phyloP scores from a whole-genome alignment of 495 filamentous ascomycete genomes.

The Daldinia decipiens region DNA sequence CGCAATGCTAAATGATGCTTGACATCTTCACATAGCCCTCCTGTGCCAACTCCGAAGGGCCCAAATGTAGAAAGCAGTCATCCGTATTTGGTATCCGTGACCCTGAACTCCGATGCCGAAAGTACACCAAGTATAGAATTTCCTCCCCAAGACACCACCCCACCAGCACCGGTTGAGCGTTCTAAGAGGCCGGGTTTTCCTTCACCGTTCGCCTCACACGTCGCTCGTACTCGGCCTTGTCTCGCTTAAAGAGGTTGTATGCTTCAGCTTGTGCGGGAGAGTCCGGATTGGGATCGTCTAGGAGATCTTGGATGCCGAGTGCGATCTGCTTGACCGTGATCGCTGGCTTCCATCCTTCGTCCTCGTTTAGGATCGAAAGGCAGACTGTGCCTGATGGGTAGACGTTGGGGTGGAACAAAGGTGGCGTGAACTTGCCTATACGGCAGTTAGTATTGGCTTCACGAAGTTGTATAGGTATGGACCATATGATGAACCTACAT shows the following conservation, averaged over 20 bases:
- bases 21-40: constrained; percentile 29
- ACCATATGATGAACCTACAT: constrained; percentile 67
- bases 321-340: constrained; percentile 99
- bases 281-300: constrained; percentile 97
- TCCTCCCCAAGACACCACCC: constrained; percentile 21
- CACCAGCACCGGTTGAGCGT: not conserved
- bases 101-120: constrained; percentile 47
- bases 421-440: constrained; percentile 93
- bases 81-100: constrained; percentile 47
- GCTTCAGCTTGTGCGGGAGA: constrained; percentile 97
- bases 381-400: constrained; percentile 99
- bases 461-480: constrained; percentile 24
- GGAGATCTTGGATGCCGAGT: constrained; percentile 91
- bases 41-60: constrained; percentile 36
- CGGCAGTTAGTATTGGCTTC: constrained; percentile 41
- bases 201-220: constrained; percentile 86
- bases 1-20: constrained; percentile 21
- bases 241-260: constrained; percentile 96
- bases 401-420: constrained; percentile 98
- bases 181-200: constrained; percentile 79
- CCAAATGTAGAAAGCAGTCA: constrained; percentile 48
- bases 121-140: constrained; percentile 28
- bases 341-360: constrained; percentile 97
- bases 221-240: constrained; percentile 85
- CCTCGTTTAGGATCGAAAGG: constrained; percentile 96